Percentiles rank a stretch among this genome's conserved stretches.
Conservation (phyloP, 2,329 filamentous ascomycete genomes). For the Fusarium mexicanum region DNA sequence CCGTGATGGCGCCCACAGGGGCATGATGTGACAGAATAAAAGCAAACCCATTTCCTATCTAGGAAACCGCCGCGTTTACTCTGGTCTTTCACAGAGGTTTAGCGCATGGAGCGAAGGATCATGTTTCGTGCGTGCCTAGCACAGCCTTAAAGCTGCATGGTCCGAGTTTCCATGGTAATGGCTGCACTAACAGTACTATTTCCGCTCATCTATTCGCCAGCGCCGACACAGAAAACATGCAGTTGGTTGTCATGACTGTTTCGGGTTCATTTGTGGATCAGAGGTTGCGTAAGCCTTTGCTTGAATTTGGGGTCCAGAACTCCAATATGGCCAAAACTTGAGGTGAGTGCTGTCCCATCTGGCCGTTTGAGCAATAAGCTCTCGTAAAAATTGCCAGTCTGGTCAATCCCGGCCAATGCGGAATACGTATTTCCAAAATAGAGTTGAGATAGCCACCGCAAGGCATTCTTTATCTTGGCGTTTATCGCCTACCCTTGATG, state of each 20-base stretch:
- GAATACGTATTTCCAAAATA: not conserved
- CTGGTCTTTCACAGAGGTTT: not conserved
- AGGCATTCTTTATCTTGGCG: not conserved
- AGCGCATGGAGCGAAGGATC: not conserved
- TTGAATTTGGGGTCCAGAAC: conserved; percentile 4
- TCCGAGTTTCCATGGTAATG: conserved; percentile 16
- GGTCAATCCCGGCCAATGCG: not conserved
- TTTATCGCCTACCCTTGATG: conserved; percentile 67
- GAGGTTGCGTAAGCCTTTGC: conserved; percentile 32
- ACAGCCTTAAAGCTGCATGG: conserved; percentile 22
- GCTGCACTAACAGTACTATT: not conserved
- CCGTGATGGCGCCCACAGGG: not conserved
- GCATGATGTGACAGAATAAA: not conserved
- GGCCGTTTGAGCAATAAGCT: not conserved
- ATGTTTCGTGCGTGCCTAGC: conserved; percentile 22
- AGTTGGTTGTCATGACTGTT: conserved; percentile 7
- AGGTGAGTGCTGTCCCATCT: not conserved
- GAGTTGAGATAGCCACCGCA: not conserved
- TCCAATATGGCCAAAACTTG: not conserved
- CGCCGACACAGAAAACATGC: not conserved
- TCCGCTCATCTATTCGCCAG: conserved; percentile 11
- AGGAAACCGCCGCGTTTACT: conserved; percentile 21
- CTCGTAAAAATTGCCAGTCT: not conserved
- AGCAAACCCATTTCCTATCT: not conserved
- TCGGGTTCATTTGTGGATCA: conserved; percentile 21